Base-by-base conservation (phyloP, 129 eudicot species). In the Arctium lappa region DNA sequence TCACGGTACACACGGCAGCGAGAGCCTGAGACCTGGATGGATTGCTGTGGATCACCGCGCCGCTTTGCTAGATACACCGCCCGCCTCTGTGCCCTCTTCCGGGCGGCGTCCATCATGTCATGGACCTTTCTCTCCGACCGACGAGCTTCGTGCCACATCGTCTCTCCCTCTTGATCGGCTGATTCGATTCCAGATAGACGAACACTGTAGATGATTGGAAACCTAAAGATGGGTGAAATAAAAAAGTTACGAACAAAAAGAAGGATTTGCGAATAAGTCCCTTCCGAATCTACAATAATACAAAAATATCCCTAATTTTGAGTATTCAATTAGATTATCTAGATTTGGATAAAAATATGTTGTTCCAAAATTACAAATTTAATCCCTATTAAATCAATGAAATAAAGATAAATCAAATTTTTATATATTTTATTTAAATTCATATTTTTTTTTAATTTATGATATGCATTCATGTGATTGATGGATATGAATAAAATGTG, bases 111-210 rank as follows among this genome's bases (percentile, higher is more conserved):
- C 99, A 95, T 95, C 95, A 95, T 87, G 63, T 95, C 99, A 78
- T 95, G 99, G 79, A 95, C 99, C 92, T 95, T 95, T 77, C 74
- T 86, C 94, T 95, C 99, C 86, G 99, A 95, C 87, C 98, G 90
- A 73, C 99, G 89, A 13, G 99, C 99, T 85, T 96, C 99, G 89
- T 96, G 98, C 99, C 99, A 96, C 99, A 93, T 95, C 88, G 81
- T 87, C 33, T 16, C 80, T 77, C 72, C 63, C 40, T 30, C 69
- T 72, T 39, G 71, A 69, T 76, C 13, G 33, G 65, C 74, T 79
- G 87, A 79, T 79, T 79, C 33, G 80, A 44, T 78, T 79, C 8
- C 48, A 63, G 80, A 65, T 63, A 4, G 44, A 53, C 31, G 27
- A 73, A 42, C 22, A 74, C 48, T 18, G 70, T 82, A 8, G 32